Evolutionary conservation across 441 rosid species (phyloP).

Genomic region (Gossypium lobatum): DNA sequence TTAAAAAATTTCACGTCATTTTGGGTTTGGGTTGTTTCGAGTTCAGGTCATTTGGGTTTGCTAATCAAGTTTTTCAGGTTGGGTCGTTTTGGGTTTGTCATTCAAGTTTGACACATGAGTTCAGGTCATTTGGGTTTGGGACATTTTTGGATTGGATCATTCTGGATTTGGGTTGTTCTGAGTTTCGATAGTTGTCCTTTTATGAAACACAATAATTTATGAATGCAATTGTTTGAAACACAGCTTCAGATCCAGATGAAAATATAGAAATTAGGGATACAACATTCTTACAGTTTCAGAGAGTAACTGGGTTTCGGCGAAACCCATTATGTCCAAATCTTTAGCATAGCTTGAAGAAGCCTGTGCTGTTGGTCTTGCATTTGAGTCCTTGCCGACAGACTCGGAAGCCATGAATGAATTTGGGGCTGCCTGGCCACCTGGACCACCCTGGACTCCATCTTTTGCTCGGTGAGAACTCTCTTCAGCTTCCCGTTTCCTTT

Average conservation of each 20-base stretch:
- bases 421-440: slow-evolving; percentile 38
- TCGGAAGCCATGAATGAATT: slow-evolving; percentile 36
- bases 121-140: neutral
- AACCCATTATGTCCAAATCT: slow-evolving; percentile 52
- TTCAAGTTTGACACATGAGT: neutral
- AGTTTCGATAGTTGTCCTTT: neutral
- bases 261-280: neutral
- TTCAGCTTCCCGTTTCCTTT: slow-evolving; percentile 70
- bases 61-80: neutral
- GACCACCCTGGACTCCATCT: slow-evolving; percentile 52
- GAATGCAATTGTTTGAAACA: neutral
- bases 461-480: slow-evolving; percentile 63
- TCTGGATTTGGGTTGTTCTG: neutral
- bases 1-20: neutral
- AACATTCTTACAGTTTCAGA: slow-evolving; percentile 66
- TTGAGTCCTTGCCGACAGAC: slow-evolving; percentile 39
- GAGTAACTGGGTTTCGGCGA: slow-evolving; percentile 58
- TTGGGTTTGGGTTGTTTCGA: neutral
- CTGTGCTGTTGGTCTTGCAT: slow-evolving; percentile 45
- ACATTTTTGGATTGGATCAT: neutral
- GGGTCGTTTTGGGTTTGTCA: neutral
- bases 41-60: neutral
- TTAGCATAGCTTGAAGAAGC: slow-evolving; percentile 56
- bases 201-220: neutral
- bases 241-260: neutral